Base-by-base conservation (phyloP, 2,329 filamentous ascomycete genomes). In the Colletotrichum sp. region DNA sequence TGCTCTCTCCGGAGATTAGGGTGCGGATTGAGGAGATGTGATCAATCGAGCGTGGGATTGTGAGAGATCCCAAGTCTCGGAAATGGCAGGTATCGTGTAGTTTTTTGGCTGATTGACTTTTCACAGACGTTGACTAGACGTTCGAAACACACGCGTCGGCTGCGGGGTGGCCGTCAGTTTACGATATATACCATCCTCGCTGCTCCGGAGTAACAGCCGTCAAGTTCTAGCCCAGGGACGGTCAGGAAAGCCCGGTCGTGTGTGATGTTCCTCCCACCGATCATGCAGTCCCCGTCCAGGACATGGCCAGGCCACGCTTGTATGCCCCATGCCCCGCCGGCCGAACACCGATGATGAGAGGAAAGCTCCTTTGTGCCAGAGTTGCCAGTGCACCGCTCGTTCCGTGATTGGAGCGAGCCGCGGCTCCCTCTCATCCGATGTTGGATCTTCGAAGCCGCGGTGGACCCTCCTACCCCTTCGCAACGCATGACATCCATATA, bases 131-230 rank as follows among this genome's bases (percentile, higher is more conserved):
- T 59, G 63, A 56, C 36, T 43, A 38, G 28, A 43, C 21, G 28
- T 32, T 64, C 69, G 63, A 59, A 16, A 72, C 73, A 68, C 52
- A 32, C 5, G 9, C 55, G 30, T 18, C 21, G 36, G 28, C 56
- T 52, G 69, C 43, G 69, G 63, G 69, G 63, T 68, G 73, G 63
- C 69, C 43, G 26, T 32, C 43, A 36, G 48, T 73, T 68, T 68
- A 73, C 73, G 43, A 75, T 73, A 75, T 73, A 75, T 75, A 75
- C 21, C 63, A 75, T 59, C 62, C 63, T 72, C 69, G n/a, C n/a
- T 32, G 28, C 56, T 34, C 64, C 63, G 21, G 34, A 64, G 68
- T n/a, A 73, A 63, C 56, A 68, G 34, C 10, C 58, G 56, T 30
- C 34, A 16, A 34, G 69, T 64, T 68, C 73, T 56, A 68, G 63